Base-by-base conservation (phyloP, 306 rosid species). In the Cucurbita ficifolia region DNA sequence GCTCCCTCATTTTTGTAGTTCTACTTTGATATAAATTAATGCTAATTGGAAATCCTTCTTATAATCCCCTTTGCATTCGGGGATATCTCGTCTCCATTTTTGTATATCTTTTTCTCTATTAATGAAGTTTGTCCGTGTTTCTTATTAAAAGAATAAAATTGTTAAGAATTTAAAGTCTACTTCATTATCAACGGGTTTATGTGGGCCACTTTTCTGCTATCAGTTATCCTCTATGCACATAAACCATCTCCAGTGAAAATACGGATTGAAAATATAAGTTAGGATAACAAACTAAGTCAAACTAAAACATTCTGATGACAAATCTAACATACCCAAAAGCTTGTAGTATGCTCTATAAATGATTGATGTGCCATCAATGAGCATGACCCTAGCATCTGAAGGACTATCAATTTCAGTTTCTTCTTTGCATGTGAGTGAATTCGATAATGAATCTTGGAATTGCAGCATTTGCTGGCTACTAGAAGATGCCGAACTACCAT, bases 331-430 rank as follows among this genome's bases (percentile, higher is more conserved):
- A 86, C 98, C 98, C 79, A 94, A 80, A 77, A 94, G 96, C 83
- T 89, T 94, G 88, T 83, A 90, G 84, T 93, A 93, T 0, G 98
- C 88, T 74, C 98, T 80, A 68, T 90, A 88, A 74, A 93, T 88
- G 55, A 93, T 72, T 11, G 98, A 87, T 3, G 97, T 85, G 72
- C 98, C 98, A 75, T 93, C 98, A 52, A 90, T 82, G 40, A 93
- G 91, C 98, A 93, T 93, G 4, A 89, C 91, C 86, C 98, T 88
- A 39, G 89, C 94, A 78, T 82, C 80, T 9, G 81, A 72, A 82
- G 90, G 78, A 63, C 68, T 78, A 1, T 54, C 35, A 18, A 76
- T 76, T 39, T 54, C 73, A 16, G 48, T 61, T 18, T 68, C 70
- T 19, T 82, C 90, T 22, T 68, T 80, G 43, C 22, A 48, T 22